phyloP scores from a whole-genome alignment of 1,284 basidiomycete species.

The Moniliella sp. region DNA sequence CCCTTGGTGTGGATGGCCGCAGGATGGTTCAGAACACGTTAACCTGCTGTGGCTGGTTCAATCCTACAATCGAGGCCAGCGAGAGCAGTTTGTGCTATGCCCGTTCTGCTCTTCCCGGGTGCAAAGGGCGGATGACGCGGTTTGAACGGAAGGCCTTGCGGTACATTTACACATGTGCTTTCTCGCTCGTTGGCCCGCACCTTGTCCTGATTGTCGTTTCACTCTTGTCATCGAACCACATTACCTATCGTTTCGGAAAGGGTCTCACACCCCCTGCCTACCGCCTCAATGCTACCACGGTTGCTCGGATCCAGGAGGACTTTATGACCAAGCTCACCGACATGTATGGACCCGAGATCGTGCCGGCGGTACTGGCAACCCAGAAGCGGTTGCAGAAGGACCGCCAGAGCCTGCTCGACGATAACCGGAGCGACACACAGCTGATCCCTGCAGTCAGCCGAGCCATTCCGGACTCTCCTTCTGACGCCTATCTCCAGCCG shows the following conservation, averaged over 20 bases:
- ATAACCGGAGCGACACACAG: too few species aligned
- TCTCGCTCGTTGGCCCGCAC: conserved; percentile 4
- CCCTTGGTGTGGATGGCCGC: conserved; percentile 41
- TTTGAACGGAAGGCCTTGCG: conserved; percentile 1
- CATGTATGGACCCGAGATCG: too few species aligned
- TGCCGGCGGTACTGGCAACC: too few species aligned
- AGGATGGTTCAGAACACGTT: conserved; percentile 47
- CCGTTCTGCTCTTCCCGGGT: conserved; percentile 27
- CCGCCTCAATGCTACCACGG: too few species aligned
- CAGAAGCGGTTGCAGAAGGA: too few species aligned
- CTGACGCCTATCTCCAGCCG: too few species aligned
- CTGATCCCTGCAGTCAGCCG: too few species aligned
- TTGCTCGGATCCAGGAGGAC: too few species aligned
- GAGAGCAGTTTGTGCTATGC: conserved; percentile 41
- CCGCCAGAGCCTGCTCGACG: too few species aligned
- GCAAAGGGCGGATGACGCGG: conserved; percentile 27
- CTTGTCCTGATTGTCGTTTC: conserved; percentile 1
- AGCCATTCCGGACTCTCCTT: too few species aligned
- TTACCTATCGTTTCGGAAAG: conserved; percentile 5
- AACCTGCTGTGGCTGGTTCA: conserved; percentile 49
- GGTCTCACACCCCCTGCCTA: conserved; percentile 5
- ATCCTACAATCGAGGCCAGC: conserved; percentile 44
- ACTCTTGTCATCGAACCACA: conserved; percentile 5
- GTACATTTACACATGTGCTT: conserved; percentile 2
- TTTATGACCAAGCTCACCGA: too few species aligned